phyloP scores from a whole-genome alignment of 305 asterid genomes.

The Fraxinus latifolia region DNA sequence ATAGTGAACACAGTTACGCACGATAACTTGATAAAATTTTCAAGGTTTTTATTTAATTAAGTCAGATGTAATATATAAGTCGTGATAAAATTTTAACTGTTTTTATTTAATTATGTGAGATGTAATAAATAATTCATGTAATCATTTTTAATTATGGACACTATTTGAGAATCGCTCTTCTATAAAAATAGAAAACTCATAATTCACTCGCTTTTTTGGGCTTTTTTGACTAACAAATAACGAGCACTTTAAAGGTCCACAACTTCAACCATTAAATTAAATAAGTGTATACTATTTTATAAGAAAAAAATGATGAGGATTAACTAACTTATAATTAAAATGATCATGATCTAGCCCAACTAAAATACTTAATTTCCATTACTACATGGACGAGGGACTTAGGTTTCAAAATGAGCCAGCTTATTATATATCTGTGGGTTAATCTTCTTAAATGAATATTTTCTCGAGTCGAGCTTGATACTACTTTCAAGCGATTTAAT shows the following conservation, averaged over 20 bases:
- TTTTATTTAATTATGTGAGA: neutral
- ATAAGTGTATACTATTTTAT: neutral
- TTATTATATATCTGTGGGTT: neutral
- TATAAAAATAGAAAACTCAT: neutral
- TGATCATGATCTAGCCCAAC: neutral
- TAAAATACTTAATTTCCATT: neutral
- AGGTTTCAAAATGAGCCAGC: neutral
- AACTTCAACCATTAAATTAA: constrained; percentile 18
- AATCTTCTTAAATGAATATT: neutral
- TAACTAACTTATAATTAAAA: neutral
- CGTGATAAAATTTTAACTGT: neutral
- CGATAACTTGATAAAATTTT: neutral
- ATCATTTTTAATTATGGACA: neutral
- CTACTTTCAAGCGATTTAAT: neutral
- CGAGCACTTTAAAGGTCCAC: constrained; percentile 18
- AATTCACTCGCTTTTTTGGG: neutral
- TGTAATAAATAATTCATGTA: neutral
- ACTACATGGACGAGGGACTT: neutral
- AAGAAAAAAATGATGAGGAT: neutral
- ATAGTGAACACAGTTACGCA: neutral
- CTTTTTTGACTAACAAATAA: constrained; percentile 15
- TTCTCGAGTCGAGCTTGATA: neutral
- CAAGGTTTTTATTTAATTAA: neutral
- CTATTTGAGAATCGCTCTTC: neutral
- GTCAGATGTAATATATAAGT: neutral